Conservation (phyloP, 2,329 filamentous ascomycete species). For the Trichocomaceae sp. region DNA sequence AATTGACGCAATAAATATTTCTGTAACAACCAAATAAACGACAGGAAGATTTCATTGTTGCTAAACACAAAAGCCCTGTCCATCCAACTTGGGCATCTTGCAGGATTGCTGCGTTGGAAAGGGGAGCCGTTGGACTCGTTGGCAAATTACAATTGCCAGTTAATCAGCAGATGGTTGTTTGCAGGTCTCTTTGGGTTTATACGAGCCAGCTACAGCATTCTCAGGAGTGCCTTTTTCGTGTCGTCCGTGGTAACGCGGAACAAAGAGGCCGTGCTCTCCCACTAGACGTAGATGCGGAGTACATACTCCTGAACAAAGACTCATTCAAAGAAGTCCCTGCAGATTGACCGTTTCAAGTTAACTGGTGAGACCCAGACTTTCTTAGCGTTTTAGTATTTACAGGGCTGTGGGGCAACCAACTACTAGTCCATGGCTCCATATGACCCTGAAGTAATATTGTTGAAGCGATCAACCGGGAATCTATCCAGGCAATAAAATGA, state of each 20-base stretch:
- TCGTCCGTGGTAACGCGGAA: not conserved
- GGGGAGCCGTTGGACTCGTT: not conserved
- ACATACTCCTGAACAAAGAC: not conserved
- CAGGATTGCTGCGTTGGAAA: not conserved
- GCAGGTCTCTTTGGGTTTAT: not conserved
- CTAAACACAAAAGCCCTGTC: not conserved
- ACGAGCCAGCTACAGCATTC: not conserved
- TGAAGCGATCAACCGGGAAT: not conserved
- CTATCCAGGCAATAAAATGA: not conserved
- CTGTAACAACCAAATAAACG: not conserved
- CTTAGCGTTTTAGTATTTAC: not conserved
- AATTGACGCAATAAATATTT: not conserved
- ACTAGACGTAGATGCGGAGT: not conserved
- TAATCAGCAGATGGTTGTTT: not conserved
- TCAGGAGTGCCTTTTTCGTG: not conserved
- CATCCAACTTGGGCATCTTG: not conserved
- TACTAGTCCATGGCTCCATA: too few species aligned
- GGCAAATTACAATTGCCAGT: not conserved
- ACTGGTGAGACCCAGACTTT: not conserved
- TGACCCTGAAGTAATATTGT: not conserved
- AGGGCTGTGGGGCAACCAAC: not conserved
- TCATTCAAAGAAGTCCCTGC: not conserved
- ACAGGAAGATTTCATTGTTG: not conserved
- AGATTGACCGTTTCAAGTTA: not conserved
- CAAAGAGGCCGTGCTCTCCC: not conserved